These are phyloP conservation scores for Cercospora nicotianae DNA, from an alignment of 2,329 filamentous ascomycete genomes.

Conservation along the genomic window DNA sequence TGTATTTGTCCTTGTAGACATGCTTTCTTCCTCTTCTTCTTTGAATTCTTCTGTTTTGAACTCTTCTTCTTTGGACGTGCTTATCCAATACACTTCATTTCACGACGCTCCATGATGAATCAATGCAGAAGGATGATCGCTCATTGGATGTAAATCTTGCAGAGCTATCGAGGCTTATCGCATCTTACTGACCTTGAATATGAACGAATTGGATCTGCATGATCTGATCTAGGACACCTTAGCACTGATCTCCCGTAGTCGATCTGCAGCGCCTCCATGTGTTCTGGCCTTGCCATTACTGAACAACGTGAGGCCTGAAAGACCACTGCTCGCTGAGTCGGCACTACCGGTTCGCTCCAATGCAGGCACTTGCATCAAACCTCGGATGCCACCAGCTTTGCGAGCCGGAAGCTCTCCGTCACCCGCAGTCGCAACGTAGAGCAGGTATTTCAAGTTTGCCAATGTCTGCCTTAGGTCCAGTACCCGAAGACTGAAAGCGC, in stretches of 20 bases:
- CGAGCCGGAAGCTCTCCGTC: constrained; percentile 60
- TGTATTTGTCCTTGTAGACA: background rate
- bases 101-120: background rate
- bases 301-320: constrained; percentile 29
- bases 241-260: constrained; percentile 30
- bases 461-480: constrained; percentile 90
- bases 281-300: constrained; percentile 23
- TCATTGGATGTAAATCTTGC: background rate
- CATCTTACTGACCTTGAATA: background rate
- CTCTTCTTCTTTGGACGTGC: background rate
- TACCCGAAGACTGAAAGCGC: constrained; percentile 69
- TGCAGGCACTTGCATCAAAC: constrained; percentile 39
- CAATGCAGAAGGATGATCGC: background rate
- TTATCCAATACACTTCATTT: background rate
- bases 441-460: constrained; percentile 87
- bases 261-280: constrained; percentile 31
- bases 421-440: constrained; percentile 86
- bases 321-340: constrained; percentile 29
- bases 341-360: constrained; percentile 28
- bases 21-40: background rate
- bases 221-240: constrained; percentile 5
- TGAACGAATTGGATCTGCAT: background rate
- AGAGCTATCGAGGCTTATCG: background rate
- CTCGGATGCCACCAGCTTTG: constrained; percentile 56
- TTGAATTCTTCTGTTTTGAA: too few species aligned